Conservation (phyloP, 352 stramenopile genomes). For the Phytopythium montanum region DNA sequence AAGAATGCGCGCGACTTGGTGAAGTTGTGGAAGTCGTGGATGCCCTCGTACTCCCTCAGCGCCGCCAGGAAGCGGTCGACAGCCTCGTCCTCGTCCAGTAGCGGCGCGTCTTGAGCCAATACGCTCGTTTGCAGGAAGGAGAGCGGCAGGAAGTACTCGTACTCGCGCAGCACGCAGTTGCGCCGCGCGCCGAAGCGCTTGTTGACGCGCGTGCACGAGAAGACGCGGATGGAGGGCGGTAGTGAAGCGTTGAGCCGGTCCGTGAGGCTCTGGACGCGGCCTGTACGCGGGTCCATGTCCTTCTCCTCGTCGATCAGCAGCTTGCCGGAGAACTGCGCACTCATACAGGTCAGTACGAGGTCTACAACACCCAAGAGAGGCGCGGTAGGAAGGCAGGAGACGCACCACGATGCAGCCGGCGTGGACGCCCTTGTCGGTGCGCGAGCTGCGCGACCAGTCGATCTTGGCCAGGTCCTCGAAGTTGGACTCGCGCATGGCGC, state of each 20-base stretch:
- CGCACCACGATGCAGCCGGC: slow-evolving; percentile 86
- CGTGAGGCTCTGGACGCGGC: slow-evolving; percentile 51
- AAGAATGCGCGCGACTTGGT: slow-evolving; percentile 78
- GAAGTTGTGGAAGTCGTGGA: slow-evolving; percentile 92
- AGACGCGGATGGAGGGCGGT: slow-evolving; percentile 79
- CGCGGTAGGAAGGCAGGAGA: slow-evolving; percentile 8
- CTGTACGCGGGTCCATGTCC: slow-evolving; percentile 47
- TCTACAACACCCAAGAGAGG: no score
- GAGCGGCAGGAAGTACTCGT: slow-evolving; percentile 90
- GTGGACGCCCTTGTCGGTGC: slow-evolving; percentile 92
- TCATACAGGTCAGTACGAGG: background rate
- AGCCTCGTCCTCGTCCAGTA: slow-evolving; percentile 36
- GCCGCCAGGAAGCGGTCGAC: slow-evolving; percentile 43
- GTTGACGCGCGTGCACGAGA: slow-evolving; percentile 85
- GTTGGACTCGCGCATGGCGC: slow-evolving; percentile 87
- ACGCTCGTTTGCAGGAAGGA: slow-evolving; percentile 61
- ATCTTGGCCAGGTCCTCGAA: slow-evolving; percentile 87
- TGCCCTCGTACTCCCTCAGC: slow-evolving; percentile 74
- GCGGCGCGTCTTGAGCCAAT: slow-evolving; percentile 11
- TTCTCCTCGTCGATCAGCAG: slow-evolving; percentile 79
- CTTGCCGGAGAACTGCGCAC: slow-evolving; percentile 78
- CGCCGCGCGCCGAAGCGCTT: slow-evolving; percentile 88
- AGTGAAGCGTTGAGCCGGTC: slow-evolving; percentile 77
- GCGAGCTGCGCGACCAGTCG: slow-evolving; percentile 86
- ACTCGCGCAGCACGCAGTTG: slow-evolving; percentile 86